Conservation (phyloP, 2,329 filamentous ascomycete species). For the Botrytis squamosa region DNA sequence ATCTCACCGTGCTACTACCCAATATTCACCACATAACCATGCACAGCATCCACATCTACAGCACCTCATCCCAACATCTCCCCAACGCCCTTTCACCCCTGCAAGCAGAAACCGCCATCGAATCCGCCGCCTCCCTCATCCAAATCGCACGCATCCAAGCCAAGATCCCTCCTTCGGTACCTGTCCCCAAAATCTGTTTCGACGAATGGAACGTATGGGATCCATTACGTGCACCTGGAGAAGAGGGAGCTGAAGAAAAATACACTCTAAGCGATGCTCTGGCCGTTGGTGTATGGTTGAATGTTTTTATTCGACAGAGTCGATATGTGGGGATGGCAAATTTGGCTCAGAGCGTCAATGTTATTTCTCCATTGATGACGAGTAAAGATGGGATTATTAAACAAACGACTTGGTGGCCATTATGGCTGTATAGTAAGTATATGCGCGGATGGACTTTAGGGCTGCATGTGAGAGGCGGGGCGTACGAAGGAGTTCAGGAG, state of each 20-base stretch:
- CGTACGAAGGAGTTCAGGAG: constrained; percentile 65
- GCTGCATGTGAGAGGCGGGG: constrained; percentile 60
- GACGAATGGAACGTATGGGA: constrained; percentile 73
- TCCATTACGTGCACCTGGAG: constrained; percentile 59
- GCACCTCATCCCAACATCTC: constrained; percentile 46
- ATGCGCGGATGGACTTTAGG: constrained; percentile 73
- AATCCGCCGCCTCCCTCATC: constrained; percentile 59
- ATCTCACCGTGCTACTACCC: constrained; percentile 60
- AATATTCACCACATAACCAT: constrained; percentile 62
- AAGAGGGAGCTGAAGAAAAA: constrained; percentile 60
- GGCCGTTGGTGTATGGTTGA: constrained; percentile 61
- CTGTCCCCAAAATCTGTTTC: constrained; percentile 61
- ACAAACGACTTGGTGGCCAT: constrained; percentile 65
- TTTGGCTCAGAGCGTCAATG: constrained; percentile 65
- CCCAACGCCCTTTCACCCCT: constrained; percentile 56
- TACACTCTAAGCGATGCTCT: constrained; percentile 65
- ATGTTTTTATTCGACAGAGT: constrained; percentile 63
- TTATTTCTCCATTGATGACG: constrained; percentile 67
- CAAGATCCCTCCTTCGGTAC: constrained; percentile 34
- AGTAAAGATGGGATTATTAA: constrained; percentile 55
- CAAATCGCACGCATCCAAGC: constrained; percentile 64
- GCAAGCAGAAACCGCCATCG: constrained; percentile 63
- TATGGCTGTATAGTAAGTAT: constrained; percentile 60
- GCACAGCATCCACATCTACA: constrained; percentile 68
- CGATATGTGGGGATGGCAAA: constrained; percentile 64